Percentiles rank a stretch among this genome's conserved stretches.
phyloP scores from a whole-genome alignment of 306 rosid genomes.

The Lablab purpureus region DNA sequence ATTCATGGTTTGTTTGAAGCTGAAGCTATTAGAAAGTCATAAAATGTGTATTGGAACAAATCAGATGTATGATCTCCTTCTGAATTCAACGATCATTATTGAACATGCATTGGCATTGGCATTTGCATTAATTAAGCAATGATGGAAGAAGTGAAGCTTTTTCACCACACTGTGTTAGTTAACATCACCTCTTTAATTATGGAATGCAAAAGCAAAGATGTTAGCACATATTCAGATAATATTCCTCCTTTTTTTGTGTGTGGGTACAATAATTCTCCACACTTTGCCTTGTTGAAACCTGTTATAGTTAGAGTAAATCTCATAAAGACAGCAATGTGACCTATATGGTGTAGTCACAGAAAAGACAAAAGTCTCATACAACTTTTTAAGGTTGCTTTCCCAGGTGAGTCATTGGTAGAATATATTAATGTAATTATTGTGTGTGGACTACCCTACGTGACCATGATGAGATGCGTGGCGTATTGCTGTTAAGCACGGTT shows the following conservation, averaged over 20 bases:
- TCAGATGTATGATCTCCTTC: no score
- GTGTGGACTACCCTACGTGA: conserved; percentile 21
- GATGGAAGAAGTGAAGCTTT: background rate
- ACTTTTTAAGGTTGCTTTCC: conserved; percentile 17
- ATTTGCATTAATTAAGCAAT: background rate
- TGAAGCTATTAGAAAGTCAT: background rate
- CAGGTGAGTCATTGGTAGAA: conserved; percentile 19
- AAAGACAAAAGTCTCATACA: background rate
- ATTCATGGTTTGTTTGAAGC: background rate
- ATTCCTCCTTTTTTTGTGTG: background rate
- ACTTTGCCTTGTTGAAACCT: background rate
- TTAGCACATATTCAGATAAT: background rate
- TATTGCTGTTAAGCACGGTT: conserved; percentile 45
- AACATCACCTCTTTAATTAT: conserved; percentile 16
- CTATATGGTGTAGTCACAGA: background rate
- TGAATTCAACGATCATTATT: background rate
- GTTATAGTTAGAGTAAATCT: conserved; percentile 9
- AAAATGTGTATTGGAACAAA: background rate
- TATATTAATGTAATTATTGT: background rate
- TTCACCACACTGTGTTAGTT: background rate
- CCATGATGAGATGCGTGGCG: conserved; percentile 26
- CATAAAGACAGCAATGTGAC: background rate
- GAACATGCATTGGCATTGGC: background rate
- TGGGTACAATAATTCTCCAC: conserved; percentile 1
- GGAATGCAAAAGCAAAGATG: conserved; percentile 11